Evolutionary conservation across 2,329 filamentous ascomycete species (phyloP).

Genomic region (Pseudofabraea citricarpa): DNA sequence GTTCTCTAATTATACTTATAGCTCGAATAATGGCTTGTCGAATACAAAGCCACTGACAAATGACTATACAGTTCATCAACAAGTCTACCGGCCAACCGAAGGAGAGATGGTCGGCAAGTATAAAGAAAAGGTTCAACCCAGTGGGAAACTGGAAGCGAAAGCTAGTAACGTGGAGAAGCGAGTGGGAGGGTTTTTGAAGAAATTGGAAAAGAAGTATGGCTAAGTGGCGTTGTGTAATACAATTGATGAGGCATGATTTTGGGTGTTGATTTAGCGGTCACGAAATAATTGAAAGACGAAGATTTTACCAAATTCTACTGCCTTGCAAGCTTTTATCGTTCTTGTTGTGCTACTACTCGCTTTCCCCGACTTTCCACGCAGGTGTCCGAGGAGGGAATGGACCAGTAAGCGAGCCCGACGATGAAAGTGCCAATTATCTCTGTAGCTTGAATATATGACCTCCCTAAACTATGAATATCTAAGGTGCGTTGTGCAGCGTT

Average conservation of each 20-base stretch:
- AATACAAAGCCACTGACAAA: conserved; percentile 28
- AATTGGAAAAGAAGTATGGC: conserved; percentile 63
- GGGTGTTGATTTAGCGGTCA: background rate
- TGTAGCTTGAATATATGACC: too few relatives aligned
- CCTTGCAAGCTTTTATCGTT: too few relatives aligned
- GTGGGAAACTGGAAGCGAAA: conserved; percentile 58
- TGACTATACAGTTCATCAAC: conserved; percentile 61
- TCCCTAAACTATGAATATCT: too few relatives aligned
- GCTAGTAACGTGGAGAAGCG: conserved; percentile 65
- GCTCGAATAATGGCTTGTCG: conserved; percentile 17
- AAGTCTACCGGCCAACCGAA: conserved; percentile 66
- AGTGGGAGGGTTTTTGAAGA: conserved; percentile 68
- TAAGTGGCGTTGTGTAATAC: too few relatives aligned
- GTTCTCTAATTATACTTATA: conserved; percentile 50
- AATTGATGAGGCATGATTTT: background rate
- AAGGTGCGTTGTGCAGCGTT: too few relatives aligned
- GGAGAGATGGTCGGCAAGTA: conserved; percentile 42
- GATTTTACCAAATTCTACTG: too few relatives aligned
- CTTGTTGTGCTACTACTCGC: too few relatives aligned
- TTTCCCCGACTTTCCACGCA: too few relatives aligned
- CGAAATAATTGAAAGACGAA: background rate
- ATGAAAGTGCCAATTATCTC: too few relatives aligned
- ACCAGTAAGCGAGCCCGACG: too few relatives aligned
- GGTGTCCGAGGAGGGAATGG: too few relatives aligned
- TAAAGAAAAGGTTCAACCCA: conserved; percentile 40